Base-by-base conservation (phyloP, 23 red algal species). In the Pyropia yezoensis region DNA sequence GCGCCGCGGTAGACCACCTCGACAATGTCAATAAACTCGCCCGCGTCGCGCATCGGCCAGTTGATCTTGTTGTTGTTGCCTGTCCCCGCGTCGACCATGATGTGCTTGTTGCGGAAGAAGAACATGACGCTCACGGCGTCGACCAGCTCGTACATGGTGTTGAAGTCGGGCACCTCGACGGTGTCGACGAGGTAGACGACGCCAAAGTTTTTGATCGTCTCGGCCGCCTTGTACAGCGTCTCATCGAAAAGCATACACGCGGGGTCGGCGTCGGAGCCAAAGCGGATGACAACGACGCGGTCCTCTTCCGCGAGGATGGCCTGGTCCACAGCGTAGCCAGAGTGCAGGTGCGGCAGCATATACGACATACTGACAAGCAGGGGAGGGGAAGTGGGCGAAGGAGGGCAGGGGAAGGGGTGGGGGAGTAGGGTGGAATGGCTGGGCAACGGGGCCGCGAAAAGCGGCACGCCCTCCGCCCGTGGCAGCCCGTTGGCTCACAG, bases 31-130 rank as follows among this genome's bases (percentile, higher is more conserved):
- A 95, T 86, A 29, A 95, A 70, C 51, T 95, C 89, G 33, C 85
- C 79, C 33, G 73, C 57, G 54, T 87, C 75, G 30, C 73, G 75
- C 47, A 95, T 74, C 24, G 81, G 67, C 63, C 82, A 95, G 12
- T 73, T 95, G 49, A 95, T 95, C 53, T 95, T 95, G 89, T 95
- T 95, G 59, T 95, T 95, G 65, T 95, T 87, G 19, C 89, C 89
- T 18, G 89, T 95, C 20, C 89, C 89, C 76, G 77, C 66, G 52
- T 95, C 89, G 33, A 95, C 89, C 89, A 95, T 95, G 57, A 95
- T 95, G 33, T 95, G 89, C 71, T 95, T 95, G 57, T 95, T 83
- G 26, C 89, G 75, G 63, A 87, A 83, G 74, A 95, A 95, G 50
- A 95, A 95, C 89, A 95, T 95, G 63, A 95, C 69, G 60, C 79